Percentiles rank a stretch among this genome's conserved stretches.
Conservation (phyloP, 2,329 filamentous ascomycete genomes). For the Aspergillus sergii region DNA sequence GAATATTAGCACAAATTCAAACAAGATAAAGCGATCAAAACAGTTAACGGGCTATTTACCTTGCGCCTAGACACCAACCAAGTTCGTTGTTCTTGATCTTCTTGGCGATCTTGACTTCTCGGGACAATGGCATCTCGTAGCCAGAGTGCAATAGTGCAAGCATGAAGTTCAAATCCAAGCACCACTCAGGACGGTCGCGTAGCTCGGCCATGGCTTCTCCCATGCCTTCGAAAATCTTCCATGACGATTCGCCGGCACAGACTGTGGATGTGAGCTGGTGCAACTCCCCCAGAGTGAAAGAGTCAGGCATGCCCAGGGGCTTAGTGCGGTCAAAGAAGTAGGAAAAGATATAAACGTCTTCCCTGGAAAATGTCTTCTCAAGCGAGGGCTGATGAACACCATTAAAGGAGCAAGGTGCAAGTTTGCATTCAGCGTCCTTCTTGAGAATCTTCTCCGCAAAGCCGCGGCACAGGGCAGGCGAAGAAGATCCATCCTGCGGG, state of each 20-base stretch:
- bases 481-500: slow-evolving; percentile 65
- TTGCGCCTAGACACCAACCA: slow-evolving; percentile 96
- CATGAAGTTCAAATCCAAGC: slow-evolving; percentile 97
- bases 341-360: slow-evolving; percentile 95
- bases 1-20: slow-evolving; percentile 24
- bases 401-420: slow-evolving; percentile 97
- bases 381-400: slow-evolving; percentile 92
- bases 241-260: slow-evolving; percentile 74
- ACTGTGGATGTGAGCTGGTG: slow-evolving; percentile 83
- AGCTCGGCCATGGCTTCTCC: slow-evolving; percentile 80
- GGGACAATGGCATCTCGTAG: slow-evolving; percentile 95
- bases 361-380: slow-evolving; percentile 84
- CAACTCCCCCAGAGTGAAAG: slow-evolving; percentile 88
- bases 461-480: slow-evolving; percentile 81
- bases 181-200: slow-evolving; percentile 80
- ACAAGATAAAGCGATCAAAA: slow-evolving; percentile 6
- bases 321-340: slow-evolving; percentile 97
- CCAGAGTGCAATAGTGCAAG: slow-evolving; percentile 87
- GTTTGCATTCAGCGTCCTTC: slow-evolving; percentile 79
- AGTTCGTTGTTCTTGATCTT: slow-evolving; percentile 97
- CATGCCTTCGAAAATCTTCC: slow-evolving; percentile 78
- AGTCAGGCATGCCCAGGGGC: slow-evolving; percentile 96
- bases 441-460: slow-evolving; percentile 87
- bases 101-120: slow-evolving; percentile 97
- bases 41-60: slow-evolving; percentile 61